Evolutionary conservation across 2,329 filamentous ascomycete genomes (phyloP), one percentile per base, ranked within the genome.

Genomic region (Hypoxylon sp.): DNA sequence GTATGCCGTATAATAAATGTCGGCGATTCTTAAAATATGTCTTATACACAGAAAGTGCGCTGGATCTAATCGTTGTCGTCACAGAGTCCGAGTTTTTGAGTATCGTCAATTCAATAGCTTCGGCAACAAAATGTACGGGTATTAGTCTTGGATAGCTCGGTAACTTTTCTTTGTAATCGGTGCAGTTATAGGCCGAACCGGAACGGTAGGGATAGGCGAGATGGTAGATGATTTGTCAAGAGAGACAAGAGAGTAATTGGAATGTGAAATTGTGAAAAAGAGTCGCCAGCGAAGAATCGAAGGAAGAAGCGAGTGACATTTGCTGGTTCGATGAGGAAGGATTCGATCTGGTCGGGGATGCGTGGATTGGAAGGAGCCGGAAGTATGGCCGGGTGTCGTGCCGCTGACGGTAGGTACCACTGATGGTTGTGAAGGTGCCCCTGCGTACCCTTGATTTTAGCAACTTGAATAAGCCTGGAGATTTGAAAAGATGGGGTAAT

Each of bases 401-500:
- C 60, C 64, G 67, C 67, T 69, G 60, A 61, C 51, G 46, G 60
- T 52, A 38, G 46, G 60, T 52, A 38, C 60, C 32, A 49, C 52
- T 65, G 46, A 55, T 21, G 38, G 38, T 17, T 43, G 17, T 3
- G 38, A 43, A 7, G 17, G 17, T 19, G 38, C 34, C 53, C 55
- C 41, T 55, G 56, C 53, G 48, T 10, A 49, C 30, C 67, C 60
- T 55, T 49, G 46, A 60, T 60, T 63, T 70, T 62, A 67, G 56
- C 56, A 60, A 50, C 28, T 17, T 34, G 34, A 28, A 50, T 57
- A 59, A 60, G 60, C 67, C 64, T 70, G 64, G 64, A 67, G 65
- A 60, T 55, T 58, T 28, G 17, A 70, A 70, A 70, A 70, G 68
- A 70, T 70, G 68, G 68, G 68, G 68, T 70, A 70, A 70, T 59